A percentile compares a stretch with the other conserved stretches of the same genome.
Evolutionary conservation across 2,329 filamentous ascomycete genomes (phyloP).

Genomic region (Pseudogymnoascus sp.): DNA sequence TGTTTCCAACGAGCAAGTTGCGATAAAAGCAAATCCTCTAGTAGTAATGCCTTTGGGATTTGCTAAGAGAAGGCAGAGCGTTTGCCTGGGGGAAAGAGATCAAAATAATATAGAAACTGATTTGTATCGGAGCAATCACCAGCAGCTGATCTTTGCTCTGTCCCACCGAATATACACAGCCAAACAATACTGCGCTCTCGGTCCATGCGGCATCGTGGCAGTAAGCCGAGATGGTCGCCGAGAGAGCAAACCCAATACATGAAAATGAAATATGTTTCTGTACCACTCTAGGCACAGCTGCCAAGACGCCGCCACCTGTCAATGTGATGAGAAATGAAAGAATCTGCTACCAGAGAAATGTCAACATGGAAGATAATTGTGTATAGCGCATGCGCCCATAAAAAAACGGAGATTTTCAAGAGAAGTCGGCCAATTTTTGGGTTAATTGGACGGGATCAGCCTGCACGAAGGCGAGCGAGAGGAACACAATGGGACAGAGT

Average conservation of each 20-base stretch:
- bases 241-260: conserved; percentile 2
- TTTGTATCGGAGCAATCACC: neutral
- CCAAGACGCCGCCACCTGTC: neutral
- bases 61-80: neutral
- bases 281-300: neutral
- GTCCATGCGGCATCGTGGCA: neutral
- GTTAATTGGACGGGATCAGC: neutral
- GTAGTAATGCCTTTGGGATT: neutral
- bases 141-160: conserved; percentile 3
- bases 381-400: neutral
- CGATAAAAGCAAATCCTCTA: neutral
- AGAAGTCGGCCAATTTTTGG: neutral
- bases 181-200: neutral
- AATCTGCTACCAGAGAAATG: neutral
- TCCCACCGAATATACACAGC: neutral
- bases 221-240: neutral
- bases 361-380: neutral
- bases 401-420: neutral
- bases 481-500: neutral
- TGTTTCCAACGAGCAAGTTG: too few relatives aligned
- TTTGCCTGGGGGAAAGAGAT: neutral
- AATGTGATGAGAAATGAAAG: neutral
- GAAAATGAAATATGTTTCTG: neutral
- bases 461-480: conserved; percentile 1
- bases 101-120: neutral